Base-by-base conservation (phyloP, 345 rosid species). In the Hibiscus syriacus region DNA sequence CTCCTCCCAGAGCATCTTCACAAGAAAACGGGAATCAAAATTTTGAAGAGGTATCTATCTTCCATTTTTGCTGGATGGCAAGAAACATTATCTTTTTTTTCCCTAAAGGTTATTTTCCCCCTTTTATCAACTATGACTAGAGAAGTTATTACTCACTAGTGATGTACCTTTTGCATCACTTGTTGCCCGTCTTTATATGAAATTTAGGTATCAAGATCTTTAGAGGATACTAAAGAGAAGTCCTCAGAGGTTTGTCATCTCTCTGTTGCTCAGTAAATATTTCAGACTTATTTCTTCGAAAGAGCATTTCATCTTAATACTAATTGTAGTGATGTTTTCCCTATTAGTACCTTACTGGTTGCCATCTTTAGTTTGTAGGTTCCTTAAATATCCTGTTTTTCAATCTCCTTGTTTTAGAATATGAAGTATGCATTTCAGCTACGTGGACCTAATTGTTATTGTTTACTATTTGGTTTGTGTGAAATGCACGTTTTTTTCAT, bases 1-100 rank as follows among this genome's bases (percentile, higher is more conserved):
- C 82, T 61, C 84, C 97, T 56, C 92, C 97, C 0, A 81, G 76
- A 55, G 74, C 83, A 56, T 85, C 92, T 41, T 64, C 57, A 14
- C 80, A 62, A 54, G 97, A 84, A 50, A 73, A 80, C 60, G 94
- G 83, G 29, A 70, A 73, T 76, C 78, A 70, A 55, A 62, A 80
- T 73, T 80, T 76, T 73, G 87, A 88, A 39, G 86, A 82, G 41
- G 92, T 82, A 73, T 77, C 85, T 66, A 6, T 48, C 64, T 72
- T 10, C 17, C 46, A 59, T 64, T 34, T 10, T 36, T 71, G 30
- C 52, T 49, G 23, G 66, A 27, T n/a, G 39, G 48, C 50, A 60
- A 62, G 41, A 36, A 59, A 34, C 17, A 0, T 3, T 58, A 1
- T 32, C 13, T 4, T 32, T 5, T 4, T 63, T 17, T 34, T 34